phyloP scores from a whole-genome alignment of 148 eudicot genomes.

The Beta vulgaris region DNA sequence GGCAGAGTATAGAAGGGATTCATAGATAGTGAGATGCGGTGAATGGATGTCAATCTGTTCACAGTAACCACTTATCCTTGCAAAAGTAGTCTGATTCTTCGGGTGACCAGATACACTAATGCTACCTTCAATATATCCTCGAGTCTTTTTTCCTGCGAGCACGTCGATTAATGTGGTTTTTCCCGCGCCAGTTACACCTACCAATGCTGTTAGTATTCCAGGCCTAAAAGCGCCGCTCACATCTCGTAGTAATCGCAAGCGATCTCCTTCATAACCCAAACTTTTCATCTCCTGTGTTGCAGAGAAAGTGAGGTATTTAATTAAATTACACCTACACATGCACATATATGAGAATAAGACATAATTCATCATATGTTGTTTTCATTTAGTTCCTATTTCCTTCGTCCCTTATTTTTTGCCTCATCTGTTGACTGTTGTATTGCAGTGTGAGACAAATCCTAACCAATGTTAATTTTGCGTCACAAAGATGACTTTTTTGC shows the following conservation, averaged over 20 bases:
- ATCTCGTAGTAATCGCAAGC: constrained; percentile 54
- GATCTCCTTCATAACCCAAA: constrained; percentile 46
- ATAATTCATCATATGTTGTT: too few species aligned
- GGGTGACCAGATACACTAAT: constrained; percentile 56
- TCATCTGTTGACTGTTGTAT: too few species aligned
- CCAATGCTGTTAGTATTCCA: constrained; percentile 70
- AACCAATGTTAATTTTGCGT: too few species aligned
- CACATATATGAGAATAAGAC: background rate
- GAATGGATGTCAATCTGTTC: constrained; percentile 74
- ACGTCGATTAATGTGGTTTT: constrained; percentile 76
- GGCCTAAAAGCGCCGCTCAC: constrained; percentile 78
- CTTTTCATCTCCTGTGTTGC: constrained; percentile 50
- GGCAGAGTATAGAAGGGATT: constrained; percentile 61
- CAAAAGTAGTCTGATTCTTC: constrained; percentile 67
- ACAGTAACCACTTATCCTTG: constrained; percentile 66
- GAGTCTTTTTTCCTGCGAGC: constrained; percentile 68
- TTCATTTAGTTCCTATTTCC: too few species aligned
- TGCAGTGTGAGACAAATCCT: too few species aligned
- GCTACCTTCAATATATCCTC: constrained; percentile 59
- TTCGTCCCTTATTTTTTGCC: too few species aligned
- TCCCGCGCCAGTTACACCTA: constrained; percentile 80
- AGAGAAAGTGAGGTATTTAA: too few species aligned
- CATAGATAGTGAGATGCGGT: constrained; percentile 62
- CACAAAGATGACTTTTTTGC: too few species aligned
- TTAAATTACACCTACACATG: background rate